Percentiles rank a stretch among this genome's conserved stretches.
These are phyloP conservation scores for Gaertneriomyces sp. DNA, from an alignment of 192 early-diverging fungal genomes.

Conservation along the genomic window DNA sequence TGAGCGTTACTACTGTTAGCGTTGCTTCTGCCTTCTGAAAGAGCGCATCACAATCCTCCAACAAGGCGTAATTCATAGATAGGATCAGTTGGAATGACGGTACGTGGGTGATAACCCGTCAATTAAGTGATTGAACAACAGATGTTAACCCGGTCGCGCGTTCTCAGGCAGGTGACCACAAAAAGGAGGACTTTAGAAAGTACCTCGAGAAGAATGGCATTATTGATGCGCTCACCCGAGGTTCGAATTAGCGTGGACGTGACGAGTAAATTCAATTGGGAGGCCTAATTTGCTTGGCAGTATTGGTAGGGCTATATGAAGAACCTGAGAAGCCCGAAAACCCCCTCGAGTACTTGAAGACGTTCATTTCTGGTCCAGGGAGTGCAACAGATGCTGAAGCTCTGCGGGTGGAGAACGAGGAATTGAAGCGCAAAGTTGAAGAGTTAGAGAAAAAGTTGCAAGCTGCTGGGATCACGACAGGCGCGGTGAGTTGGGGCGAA, in stretches of 20 bases:
- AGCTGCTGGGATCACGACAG: too few relatives aligned
- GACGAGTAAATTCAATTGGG: neutral
- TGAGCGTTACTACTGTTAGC: too few relatives aligned
- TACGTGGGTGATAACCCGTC: neutral
- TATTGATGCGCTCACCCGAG: constrained; percentile 62
- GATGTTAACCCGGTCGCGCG: too few relatives aligned
- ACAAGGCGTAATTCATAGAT: too few relatives aligned
- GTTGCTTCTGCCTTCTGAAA: too few relatives aligned
- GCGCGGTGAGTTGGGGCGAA: too few relatives aligned
- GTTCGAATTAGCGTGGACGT: constrained; percentile 19
- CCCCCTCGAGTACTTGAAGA: constrained; percentile 62
- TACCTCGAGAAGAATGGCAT: constrained; percentile 63
- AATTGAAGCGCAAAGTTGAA: constrained; percentile 49
- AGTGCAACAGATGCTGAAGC: constrained; percentile 56
- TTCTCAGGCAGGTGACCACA: constrained; percentile 49
- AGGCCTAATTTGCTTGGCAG: constrained; percentile 21
- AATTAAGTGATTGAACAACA: neutral
- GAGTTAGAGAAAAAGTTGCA: constrained; percentile 41
- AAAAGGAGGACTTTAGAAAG: constrained; percentile 65
- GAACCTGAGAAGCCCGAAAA: constrained; percentile 63
- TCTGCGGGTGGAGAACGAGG: constrained; percentile 54
- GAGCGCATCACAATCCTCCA: too few relatives aligned
- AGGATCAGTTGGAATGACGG: too few relatives aligned
- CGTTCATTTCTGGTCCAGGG: constrained; percentile 53
- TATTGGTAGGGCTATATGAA: constrained; percentile 62